Conservation (phyloP, 2,329 filamentous ascomycete species). For the Grosmannia serpens region DNA sequence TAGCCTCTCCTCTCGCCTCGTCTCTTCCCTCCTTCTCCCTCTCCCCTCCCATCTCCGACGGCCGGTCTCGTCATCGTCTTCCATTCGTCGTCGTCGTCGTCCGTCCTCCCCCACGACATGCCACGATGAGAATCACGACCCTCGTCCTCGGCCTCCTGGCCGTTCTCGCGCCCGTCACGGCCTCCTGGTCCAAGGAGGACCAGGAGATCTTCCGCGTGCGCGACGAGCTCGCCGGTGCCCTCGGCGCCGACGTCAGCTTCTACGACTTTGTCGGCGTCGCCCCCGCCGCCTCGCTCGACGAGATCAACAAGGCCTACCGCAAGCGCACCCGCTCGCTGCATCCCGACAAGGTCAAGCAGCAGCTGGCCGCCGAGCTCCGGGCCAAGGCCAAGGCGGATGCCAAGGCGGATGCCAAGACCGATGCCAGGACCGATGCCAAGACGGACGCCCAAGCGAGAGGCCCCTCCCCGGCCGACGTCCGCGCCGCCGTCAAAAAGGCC, state of each 20-base stretch:
- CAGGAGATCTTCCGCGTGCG: conserved; percentile 95
- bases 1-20: neutral
- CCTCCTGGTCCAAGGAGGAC: conserved; percentile 86
- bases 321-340: conserved; percentile 75
- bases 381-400: conserved; percentile 49
- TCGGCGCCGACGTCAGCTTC: conserved; percentile 74
- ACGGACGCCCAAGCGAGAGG: neutral
- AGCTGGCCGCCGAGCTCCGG: conserved; percentile 59
- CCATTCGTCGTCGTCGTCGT: neutral
- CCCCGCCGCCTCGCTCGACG: conserved; percentile 64
- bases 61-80: neutral
- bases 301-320: conserved; percentile 89
- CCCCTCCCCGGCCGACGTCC: conserved; percentile 64
- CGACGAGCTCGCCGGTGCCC: conserved; percentile 67
- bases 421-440: neutral
- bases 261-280: conserved; percentile 84
- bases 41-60: neutral
- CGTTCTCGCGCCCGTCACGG: conserved; percentile 52
- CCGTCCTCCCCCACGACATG: conserved; percentile 25
- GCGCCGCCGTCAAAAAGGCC: conserved; percentile 67
- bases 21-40: neutral
- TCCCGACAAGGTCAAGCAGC: conserved; percentile 89
- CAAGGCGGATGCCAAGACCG: too few relatives aligned
- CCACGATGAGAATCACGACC: conserved; percentile 60
- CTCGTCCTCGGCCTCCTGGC: conserved; percentile 59